Base-by-base conservation (phyloP, 1,284 basidiomycete genomes). In the Hortiboletus rubellus region DNA sequence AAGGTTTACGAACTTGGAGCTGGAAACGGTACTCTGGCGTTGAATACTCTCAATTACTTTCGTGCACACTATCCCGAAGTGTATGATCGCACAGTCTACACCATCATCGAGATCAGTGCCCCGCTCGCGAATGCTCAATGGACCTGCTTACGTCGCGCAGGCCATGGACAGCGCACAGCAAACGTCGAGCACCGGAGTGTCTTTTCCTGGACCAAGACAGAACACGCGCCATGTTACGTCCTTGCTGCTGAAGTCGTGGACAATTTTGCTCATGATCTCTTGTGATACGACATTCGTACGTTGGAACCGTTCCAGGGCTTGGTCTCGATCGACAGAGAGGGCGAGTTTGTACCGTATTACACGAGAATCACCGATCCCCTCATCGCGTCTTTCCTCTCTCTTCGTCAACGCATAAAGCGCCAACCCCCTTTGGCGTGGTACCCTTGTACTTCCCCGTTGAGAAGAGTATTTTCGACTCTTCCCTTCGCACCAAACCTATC, bases 1-100 rank as follows among this genome's bases (percentile, higher is more conserved):
- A 84, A 92, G 60, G 87, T 99, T 54, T 99, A 97, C 79, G 97
- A 99, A 74, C 89, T 99, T 60, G 97, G 97, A 34, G 97, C 96
- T 2, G 97, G 97, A 31, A 98, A 98, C 65, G 97, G 97, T 1
- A 96, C 96, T 0, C 80, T 99, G 55, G 96, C 97, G 43, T 75
- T 83, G 69, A 92, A 98, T 69, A 85, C 98, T 46, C 83, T 99
- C 56, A 82, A 91, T 68, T 94, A 88, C 66, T 75, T 99, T 30
- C 82, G 80, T 30, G 81, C 85, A 44, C 76, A 87, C 42, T 89
- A 97, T 70, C 94, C 96, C 0, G 92, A 96, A 50, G 91, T 98
- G 3, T 99, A 96, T 70, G 88, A 92, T 56, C 82, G 92, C 22
- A 98, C 94, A 4, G 81, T 82, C 10, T 97, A 99, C 74, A 84